Evolutionary conservation across 2,329 filamentous ascomycete species (phyloP).

Genomic region (Bipolaris sorokiniana): DNA sequence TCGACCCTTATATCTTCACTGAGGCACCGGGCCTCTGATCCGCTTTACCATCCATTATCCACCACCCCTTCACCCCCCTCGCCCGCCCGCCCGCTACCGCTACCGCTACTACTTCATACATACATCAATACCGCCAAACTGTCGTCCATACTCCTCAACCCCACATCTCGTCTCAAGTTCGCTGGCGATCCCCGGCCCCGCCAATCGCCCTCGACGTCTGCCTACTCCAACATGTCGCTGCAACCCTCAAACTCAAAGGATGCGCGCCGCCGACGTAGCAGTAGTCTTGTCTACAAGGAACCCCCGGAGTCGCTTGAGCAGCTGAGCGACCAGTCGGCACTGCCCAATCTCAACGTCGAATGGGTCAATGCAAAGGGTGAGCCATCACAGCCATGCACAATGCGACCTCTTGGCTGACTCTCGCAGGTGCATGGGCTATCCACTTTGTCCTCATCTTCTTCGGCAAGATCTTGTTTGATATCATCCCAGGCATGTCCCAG

Average conservation of each 20-base stretch:
- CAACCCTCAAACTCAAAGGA: slow-evolving; percentile 53
- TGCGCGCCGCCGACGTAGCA: slow-evolving; percentile 88
- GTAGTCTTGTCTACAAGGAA: slow-evolving; percentile 98
- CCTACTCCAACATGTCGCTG: slow-evolving; percentile 43
- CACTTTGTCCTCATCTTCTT: slow-evolving; percentile 90
- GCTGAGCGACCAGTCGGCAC: slow-evolving; percentile 91
- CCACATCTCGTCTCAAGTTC: slow-evolving; percentile 79
- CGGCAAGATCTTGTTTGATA: slow-evolving; percentile 96
- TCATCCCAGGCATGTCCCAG: slow-evolving; percentile 93
- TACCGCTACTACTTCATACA: too few relatives aligned
- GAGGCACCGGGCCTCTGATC: slow-evolving; percentile 4
- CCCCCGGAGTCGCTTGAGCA: slow-evolving; percentile 96
- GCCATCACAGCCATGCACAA: neutral
- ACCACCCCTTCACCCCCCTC: neutral
- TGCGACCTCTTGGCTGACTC: slow-evolving; percentile 17
- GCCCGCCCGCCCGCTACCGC: slow-evolving; percentile 7
- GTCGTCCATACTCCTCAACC: slow-evolving; percentile 89
- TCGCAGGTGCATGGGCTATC: slow-evolving; percentile 91
- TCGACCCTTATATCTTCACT: slow-evolving; percentile 1
- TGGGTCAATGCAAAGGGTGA: slow-evolving; percentile 99
- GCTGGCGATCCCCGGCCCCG: slow-evolving; percentile 73
- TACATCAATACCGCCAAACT: slow-evolving; percentile 83
- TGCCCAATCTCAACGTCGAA: slow-evolving; percentile 95
- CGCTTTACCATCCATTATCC: neutral
- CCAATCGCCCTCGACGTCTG: slow-evolving; percentile 34